These are phyloP conservation scores for Xanthoceras sorbifolium DNA, from an alignment of 345 rosid species.

Conservation along the genomic window DNA sequence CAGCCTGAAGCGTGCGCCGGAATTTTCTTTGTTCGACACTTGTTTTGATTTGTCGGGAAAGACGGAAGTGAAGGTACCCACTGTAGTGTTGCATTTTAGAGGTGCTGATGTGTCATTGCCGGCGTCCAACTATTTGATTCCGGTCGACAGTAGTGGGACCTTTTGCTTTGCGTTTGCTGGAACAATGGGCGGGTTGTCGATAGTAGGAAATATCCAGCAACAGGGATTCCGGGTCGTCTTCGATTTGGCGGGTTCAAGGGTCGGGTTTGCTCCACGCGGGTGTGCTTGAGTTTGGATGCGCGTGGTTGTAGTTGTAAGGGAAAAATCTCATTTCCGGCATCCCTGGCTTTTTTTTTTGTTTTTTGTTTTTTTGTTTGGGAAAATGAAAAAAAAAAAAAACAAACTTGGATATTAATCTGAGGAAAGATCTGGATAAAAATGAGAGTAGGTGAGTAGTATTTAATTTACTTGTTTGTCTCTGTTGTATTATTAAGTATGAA, in stretches of 20 bases:
- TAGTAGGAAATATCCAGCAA: slow-evolving; percentile 93
- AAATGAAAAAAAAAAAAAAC: background rate
- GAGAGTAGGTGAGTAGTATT: background rate
- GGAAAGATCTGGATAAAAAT: background rate
- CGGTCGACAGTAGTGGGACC: slow-evolving; percentile 69
- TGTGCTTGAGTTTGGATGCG: slow-evolving; percentile 48
- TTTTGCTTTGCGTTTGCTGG: slow-evolving; percentile 98
- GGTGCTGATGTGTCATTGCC: slow-evolving; percentile 80
- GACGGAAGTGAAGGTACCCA: slow-evolving; percentile 73
- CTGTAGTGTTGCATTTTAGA: slow-evolving; percentile 66
- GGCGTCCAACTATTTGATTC: slow-evolving; percentile 86
- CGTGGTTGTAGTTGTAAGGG: slow-evolving; percentile 9
- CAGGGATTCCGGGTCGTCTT: slow-evolving; percentile 92
- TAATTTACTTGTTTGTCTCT: background rate
- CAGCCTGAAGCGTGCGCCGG: slow-evolving; percentile 50
- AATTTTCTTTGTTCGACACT: slow-evolving; percentile 72
- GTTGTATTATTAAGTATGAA: background rate
- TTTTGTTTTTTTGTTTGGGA: background rate
- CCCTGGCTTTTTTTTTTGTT: background rate
- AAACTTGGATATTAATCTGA: slow-evolving; percentile 12
- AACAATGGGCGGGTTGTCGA: slow-evolving; percentile 79
- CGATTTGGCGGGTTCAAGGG: slow-evolving; percentile 65
- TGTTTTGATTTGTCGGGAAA: slow-evolving; percentile 74
- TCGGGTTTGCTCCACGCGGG: slow-evolving; percentile 92
- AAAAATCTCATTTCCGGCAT: slow-evolving; percentile 8